Base-by-base conservation (phyloP, 371 early-diverging fungal species). In the Syncephalis fuscata region DNA sequence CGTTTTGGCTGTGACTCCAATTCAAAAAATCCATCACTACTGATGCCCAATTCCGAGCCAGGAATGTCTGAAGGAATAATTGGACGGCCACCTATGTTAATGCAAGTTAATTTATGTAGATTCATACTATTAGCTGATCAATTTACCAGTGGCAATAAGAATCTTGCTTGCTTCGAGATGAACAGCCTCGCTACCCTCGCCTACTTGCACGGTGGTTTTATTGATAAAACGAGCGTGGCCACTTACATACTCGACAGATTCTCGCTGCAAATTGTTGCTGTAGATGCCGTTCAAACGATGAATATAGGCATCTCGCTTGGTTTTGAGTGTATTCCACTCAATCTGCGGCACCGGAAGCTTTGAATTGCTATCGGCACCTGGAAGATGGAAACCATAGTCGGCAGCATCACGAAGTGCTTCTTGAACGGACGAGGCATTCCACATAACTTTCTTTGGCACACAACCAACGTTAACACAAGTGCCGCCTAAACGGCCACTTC, bases 391-490 rank as follows among this genome's bases (percentile, higher is more conserved):
- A n/a, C 92, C 92, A 61, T 92, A 93, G 46, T 74, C 71, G 50
- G 73, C 69, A 11, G 93, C 90, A 55, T 94, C 89, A 47, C 73
- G 78, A 25, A 94, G 63, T 14, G 86, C 67, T 60, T 94, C 92
- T 40, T 80, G 78, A 59, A 93, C 73, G 46, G 78, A 73, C 25
- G 91, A 78, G 39, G 91, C 74, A 65, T 88, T 92, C 83, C 88
- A 97, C 84, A 91, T 91, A 51, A 97, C 81, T 68, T 98, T 98
- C 68, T 98, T 98, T 37, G 99, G 99, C 19, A 98, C 96, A 59
- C 98, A 98, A 21, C 98, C 96, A 27, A 88, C 88, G 53, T 92
- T 94, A 52, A 94, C 95, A 53, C 93, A 95, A 20, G 96, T 95
- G 25, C 93, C 93, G 49, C 93, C 96, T 53, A 88, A 73, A 17